Evolutionary conservation across 116 monocot genomes (phyloP).

Genomic region (Posidonia oceanica): DNA sequence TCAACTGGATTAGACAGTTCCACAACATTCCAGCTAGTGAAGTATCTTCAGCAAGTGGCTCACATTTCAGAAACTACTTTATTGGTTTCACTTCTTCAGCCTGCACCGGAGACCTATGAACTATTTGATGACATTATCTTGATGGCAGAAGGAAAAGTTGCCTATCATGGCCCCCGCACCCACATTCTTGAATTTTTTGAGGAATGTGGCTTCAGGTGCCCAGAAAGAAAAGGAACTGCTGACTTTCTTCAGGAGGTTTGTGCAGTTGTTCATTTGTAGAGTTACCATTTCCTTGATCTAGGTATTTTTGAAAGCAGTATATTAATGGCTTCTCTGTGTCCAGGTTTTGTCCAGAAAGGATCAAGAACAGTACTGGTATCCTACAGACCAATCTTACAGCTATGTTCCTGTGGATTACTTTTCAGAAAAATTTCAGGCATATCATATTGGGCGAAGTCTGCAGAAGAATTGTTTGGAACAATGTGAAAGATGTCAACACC

Average conservation of each 20-base stretch:
- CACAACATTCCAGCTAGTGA: constrained; percentile 61
- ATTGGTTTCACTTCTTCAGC: constrained; percentile 66
- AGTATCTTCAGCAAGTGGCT: constrained; percentile 56
- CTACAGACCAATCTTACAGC: constrained; percentile 14
- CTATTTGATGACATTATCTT: constrained; percentile 70
- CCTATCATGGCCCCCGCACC: constrained; percentile 44
- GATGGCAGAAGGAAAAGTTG: constrained; percentile 55
- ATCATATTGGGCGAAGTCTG: constrained; percentile 22
- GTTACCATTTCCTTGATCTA: too few relatives aligned
- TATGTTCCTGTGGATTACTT: constrained; percentile 41
- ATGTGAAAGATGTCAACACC: constrained; percentile 31
- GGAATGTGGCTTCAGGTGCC: constrained; percentile 66
- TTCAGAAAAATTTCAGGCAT: constrained; percentile 24
- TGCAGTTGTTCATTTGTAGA: neutral
- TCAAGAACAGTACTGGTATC: constrained; percentile 62
- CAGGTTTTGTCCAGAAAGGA: constrained; percentile 67
- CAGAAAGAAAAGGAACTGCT: constrained; percentile 50
- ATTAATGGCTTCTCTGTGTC: neutral
- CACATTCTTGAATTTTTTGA: constrained; percentile 42
- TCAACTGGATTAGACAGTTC: constrained; percentile 71
- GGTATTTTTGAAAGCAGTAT: neutral
- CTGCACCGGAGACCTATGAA: constrained; percentile 63
- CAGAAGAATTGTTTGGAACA: constrained; percentile 25
- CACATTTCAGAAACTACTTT: constrained; percentile 54
- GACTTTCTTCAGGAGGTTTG: constrained; percentile 75